These are phyloP conservation scores for Clarireedia homoeocarpa DNA, from an alignment of 2,329 filamentous ascomycete genomes.

Conservation along the genomic window DNA sequence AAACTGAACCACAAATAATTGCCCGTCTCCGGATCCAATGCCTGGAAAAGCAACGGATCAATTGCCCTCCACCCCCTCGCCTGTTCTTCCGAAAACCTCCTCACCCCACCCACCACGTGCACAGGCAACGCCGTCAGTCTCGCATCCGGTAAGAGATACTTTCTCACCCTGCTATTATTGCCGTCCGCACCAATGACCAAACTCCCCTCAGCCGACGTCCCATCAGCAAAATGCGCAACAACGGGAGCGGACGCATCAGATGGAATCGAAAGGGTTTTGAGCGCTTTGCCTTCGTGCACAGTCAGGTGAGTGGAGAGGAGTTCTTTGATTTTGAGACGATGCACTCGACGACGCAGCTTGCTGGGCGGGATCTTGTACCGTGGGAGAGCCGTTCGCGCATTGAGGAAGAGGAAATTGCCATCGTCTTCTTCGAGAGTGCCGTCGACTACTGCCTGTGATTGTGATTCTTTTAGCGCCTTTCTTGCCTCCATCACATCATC, in stretches of 20 bases:
- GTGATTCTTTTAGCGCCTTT: too few relatives aligned
- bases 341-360: conserved; percentile 30
- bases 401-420: conserved; percentile 36
- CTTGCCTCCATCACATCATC: too few relatives aligned
- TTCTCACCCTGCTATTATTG: conserved; percentile 27
- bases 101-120: conserved; percentile 32
- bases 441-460: conserved; percentile 17
- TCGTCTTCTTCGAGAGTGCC: conserved; percentile 31
- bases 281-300: conserved; percentile 44
- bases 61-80: conserved; percentile 36
- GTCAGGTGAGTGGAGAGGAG: conserved; percentile 12
- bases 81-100: conserved; percentile 33
- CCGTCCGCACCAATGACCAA: conserved; percentile 36
- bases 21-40: conserved; percentile 41
- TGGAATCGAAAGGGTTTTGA: conserved; percentile 29
- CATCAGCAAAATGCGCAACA: conserved; percentile 30
- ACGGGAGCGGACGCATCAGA: conserved; percentile 15
- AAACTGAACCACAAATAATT: conserved; percentile 44
- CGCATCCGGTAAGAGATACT: conserved; percentile 10
- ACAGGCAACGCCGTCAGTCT: conserved; percentile 32
- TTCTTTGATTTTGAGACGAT: conserved; percentile 26
- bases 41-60: conserved; percentile 48
- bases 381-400: conserved; percentile 32
- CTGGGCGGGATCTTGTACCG: conserved; percentile 34
- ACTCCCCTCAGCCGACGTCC: conserved; percentile 25